phyloP scores from a whole-genome alignment of 1,284 basidiomycete genomes.

The Moniliophthora roreri region DNA sequence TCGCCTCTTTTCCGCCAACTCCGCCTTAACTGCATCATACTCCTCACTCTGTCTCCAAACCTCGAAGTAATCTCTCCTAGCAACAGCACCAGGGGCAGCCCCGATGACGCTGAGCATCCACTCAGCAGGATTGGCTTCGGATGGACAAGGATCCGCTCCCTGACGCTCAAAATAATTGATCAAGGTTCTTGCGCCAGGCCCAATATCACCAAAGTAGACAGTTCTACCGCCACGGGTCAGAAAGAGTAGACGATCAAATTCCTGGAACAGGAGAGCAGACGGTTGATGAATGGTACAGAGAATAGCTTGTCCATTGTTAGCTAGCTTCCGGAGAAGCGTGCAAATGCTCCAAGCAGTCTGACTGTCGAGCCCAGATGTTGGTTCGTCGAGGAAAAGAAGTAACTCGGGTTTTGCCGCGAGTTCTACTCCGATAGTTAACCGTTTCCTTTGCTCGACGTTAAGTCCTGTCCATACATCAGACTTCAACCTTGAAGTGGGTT shows the following conservation, averaged over 20 bases:
- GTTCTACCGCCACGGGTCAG: slow-evolving; percentile 48
- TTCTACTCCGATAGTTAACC: slow-evolving; percentile 41
- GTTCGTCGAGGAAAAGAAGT: slow-evolving; percentile 66
- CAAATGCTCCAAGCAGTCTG: slow-evolving; percentile 60
- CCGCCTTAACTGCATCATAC: slow-evolving; percentile 19
- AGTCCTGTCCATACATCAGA: slow-evolving; percentile 9
- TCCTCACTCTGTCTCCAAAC: slow-evolving; percentile 31
- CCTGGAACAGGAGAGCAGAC: slow-evolving; percentile 47
- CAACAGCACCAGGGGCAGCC: slow-evolving; percentile 22
- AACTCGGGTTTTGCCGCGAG: slow-evolving; percentile 41
- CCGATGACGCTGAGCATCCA: slow-evolving; percentile 24
- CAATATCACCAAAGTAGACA: slow-evolving; percentile 56
- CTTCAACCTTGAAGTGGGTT: background rate
- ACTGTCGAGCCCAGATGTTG: slow-evolving; percentile 65
- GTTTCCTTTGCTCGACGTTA: slow-evolving; percentile 60
- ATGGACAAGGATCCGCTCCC: slow-evolving; percentile 31
- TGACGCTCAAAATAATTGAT: slow-evolving; percentile 52
- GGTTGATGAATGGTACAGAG: slow-evolving; percentile 67
- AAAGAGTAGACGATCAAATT: slow-evolving; percentile 52
- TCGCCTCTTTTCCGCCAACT: slow-evolving; percentile 25
- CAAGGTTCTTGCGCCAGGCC: slow-evolving; percentile 39
- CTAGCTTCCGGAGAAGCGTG: slow-evolving; percentile 40
- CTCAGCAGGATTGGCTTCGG: slow-evolving; percentile 20
- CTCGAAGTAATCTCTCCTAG: slow-evolving; percentile 28
- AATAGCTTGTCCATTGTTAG: slow-evolving; percentile 62